Conservation (phyloP, 2,329 filamentous ascomycete species). For the Cytospora schulzeri region DNA sequence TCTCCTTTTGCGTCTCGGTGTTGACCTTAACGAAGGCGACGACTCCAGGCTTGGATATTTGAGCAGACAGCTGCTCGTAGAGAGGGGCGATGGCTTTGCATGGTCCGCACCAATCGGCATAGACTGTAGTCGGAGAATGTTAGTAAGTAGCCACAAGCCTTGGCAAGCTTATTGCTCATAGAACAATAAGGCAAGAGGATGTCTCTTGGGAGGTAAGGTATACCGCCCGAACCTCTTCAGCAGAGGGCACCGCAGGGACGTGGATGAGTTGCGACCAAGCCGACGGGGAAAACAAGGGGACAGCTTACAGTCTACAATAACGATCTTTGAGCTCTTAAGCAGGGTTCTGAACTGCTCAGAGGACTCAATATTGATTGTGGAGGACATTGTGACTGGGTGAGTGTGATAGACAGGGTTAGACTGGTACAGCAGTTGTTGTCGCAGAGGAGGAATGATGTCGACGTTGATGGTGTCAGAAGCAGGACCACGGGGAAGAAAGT, state of each 20-base stretch:
- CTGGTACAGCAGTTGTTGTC: constrained; percentile 5
- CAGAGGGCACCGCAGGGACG: background rate
- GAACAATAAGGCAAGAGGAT: background rate
- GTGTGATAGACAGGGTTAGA: background rate
- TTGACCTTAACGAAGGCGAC: constrained; percentile 89
- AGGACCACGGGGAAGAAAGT: constrained; percentile 5
- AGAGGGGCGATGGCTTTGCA: constrained; percentile 83
- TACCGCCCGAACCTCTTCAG: background rate
- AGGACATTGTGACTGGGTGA: constrained; percentile 32
- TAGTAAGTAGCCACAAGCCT: constrained; percentile 3
- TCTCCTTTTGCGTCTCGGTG: constrained; percentile 73
- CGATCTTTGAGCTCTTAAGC: constrained; percentile 72
- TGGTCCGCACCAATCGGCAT: constrained; percentile 82
- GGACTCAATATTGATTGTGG: constrained; percentile 44
- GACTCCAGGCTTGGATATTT: constrained; percentile 69
- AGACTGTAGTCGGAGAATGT: constrained; percentile 60
- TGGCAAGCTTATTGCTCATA: background rate
- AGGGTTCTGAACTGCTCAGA: constrained; percentile 67
- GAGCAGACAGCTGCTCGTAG: constrained; percentile 74
- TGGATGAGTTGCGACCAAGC: constrained; percentile 14
- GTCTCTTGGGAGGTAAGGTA: background rate
- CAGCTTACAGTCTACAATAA: constrained; percentile 84
- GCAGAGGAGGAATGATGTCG: constrained; percentile 4
- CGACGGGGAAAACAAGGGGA: constrained; percentile 35
- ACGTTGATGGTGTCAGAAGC: constrained; percentile 10